phyloP scores from a whole-genome alignment of 345 rosid species.

The thale cress (Arabidopsis thaliana) region TAIR10.1 NC_003076.8:1822001-1822500 shows the following conservation, averaged over 20 bases:
- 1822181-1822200: conserved; percentile 93
- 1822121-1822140: conserved; percentile 89
- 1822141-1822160: conserved; percentile 91
- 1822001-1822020: conserved; percentile 12
- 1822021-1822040: neutral
- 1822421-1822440: conserved; percentile 1
- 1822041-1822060: neutral
- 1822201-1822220: conserved; percentile 84
- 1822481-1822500: conserved; percentile 54
- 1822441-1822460: conserved; percentile 10
- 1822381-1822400: conserved; percentile 15
- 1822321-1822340: neutral
- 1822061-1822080: neutral
- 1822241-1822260: conserved; percentile 73
- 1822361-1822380: conserved; percentile 3
- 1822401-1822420: conserved; percentile 20
- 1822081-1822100: conserved; percentile 23
- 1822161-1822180: conserved; percentile 94
- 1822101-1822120: conserved; percentile 26
- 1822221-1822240: conserved; percentile 70
- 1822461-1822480: conserved; percentile 11
- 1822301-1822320: neutral
- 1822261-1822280: conserved; percentile 83
- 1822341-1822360: neutral
- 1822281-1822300: conserved; percentile 65